phyloP scores from a whole-genome alignment of 495 filamentous ascomycete species.

The Xylaria intraflava region DNA sequence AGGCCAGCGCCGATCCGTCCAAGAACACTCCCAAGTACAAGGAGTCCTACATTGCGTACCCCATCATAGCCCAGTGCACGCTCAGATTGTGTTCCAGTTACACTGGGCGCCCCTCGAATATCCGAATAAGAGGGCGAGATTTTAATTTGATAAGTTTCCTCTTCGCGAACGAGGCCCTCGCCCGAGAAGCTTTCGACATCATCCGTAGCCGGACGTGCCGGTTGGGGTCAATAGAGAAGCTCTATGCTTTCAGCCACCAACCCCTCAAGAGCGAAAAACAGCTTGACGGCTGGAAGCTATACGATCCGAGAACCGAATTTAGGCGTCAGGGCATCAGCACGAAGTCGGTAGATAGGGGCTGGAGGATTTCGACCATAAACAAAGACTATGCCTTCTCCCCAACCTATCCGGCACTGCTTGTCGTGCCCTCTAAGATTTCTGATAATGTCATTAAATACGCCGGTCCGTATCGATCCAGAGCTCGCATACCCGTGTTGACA shows the following conservation, averaged over 20 bases:
- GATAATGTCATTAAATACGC: slow-evolving; percentile 97
- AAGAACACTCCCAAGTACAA: slow-evolving; percentile 45
- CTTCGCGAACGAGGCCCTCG: slow-evolving; percentile 66
- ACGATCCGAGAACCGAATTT: slow-evolving; percentile 77
- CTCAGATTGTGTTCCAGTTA: slow-evolving; percentile 63
- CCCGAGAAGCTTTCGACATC: slow-evolving; percentile 81
- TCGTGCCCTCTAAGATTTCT: slow-evolving; percentile 80
- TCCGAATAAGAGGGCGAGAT: slow-evolving; percentile 85
- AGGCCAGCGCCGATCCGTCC: slow-evolving; percentile 9
- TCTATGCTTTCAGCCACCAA: slow-evolving; percentile 83
- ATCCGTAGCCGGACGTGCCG: slow-evolving; percentile 79
- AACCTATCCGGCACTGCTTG: slow-evolving; percentile 86
- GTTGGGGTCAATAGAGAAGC: slow-evolving; percentile 75
- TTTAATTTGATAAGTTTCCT: slow-evolving; percentile 90
- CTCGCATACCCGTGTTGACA: slow-evolving; percentile 78
- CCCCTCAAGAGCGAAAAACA: slow-evolving; percentile 65
- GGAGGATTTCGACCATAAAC: slow-evolving; percentile 91
- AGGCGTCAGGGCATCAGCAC: slow-evolving; percentile 70
- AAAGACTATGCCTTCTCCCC: slow-evolving; percentile 80
- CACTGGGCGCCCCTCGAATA: slow-evolving; percentile 68
- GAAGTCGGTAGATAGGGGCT: slow-evolving; percentile 67
- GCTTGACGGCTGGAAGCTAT: slow-evolving; percentile 80
- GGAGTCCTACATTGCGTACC: slow-evolving; percentile 90
- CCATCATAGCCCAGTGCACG: slow-evolving; percentile 72
- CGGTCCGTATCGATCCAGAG: slow-evolving; percentile 76